Evolutionary conservation across 495 filamentous ascomycete species (phyloP), one percentile per base, ranked within the genome.

Genomic region (Tuber brumale): DNA sequence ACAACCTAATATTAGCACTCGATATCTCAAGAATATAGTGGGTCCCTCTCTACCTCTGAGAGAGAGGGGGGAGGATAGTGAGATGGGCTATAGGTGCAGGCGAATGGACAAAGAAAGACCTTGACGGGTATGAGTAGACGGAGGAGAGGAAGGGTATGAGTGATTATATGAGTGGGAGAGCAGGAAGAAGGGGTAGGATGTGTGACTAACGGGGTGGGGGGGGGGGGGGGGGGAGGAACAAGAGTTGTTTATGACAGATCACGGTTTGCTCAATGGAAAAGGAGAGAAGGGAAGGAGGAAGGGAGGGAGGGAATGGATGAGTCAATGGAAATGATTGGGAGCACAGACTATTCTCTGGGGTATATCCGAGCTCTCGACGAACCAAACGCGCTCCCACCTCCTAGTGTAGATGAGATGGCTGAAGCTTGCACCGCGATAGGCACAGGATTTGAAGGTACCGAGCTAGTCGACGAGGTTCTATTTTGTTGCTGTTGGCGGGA

Each of bases 311-410:
- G 19, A 39, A 23, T 37, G 39, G 9, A 74, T 75, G 75, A 76
- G 43, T 74, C 75, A 76, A 76, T 39, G 57, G 57, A 70, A 70
- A 51, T 31, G 39, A 74, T 66, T 35, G 74, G 80, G 73, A 70
- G 41, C 70, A 82, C 81, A 72, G 69, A 82, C 81, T 76, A 82
- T 71, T 82, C 81, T 70, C 57, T 82, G 14, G 81, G 81, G 70
- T 82, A 82, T 46, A 82, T 82, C 76, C 74, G 81, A 72, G 80
- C 77, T 77, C 80, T 82, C 73, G 80, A 74, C 69, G 76, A 76
- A 79, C 72, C 27, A 71, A 81, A 76, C 73, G 79, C 76, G 80
- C 77, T 77, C 74, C 80, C 80, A 74, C 80, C 78, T 80, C 79
- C 79, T 76, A 80, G 74, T 80, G 70, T 18, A 41, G 71, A 71